phyloP scores from a whole-genome alignment of 352 stramenopile species.

The Phytophthora crassamura region DNA sequence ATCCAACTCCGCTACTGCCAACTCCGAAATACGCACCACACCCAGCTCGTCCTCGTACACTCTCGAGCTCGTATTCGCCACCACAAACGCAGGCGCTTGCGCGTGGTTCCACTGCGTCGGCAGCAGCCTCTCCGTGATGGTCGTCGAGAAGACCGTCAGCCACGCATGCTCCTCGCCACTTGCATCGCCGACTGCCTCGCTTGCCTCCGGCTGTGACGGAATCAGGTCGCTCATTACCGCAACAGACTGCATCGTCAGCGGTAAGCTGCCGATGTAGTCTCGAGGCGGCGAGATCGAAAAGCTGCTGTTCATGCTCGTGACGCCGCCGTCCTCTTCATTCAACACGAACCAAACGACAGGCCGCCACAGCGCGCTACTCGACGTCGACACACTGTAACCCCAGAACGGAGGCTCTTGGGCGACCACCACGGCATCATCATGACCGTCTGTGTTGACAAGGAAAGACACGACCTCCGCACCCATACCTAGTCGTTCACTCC shows the following conservation, averaged over 20 bases:
- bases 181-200: conserved; percentile 3
- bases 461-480: conserved; percentile 11
- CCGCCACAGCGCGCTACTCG: background rate
- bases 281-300: conserved; percentile 16
- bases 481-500: background rate
- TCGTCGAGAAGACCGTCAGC: conserved; percentile 31
- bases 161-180: conserved; percentile 12
- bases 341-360: conserved; percentile 15
- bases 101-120: conserved; percentile 29
- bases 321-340: conserved; percentile 3
- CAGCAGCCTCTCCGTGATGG: conserved; percentile 13
- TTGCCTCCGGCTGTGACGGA: conserved; percentile 9
- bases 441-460: background rate
- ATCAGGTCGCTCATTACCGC: conserved; percentile 20
- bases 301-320: conserved; percentile 19
- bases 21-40: conserved; percentile 25
- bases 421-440: background rate
- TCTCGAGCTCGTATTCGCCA: conserved; percentile 18
- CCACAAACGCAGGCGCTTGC: conserved; percentile 16
- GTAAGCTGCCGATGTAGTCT: conserved; percentile 25
- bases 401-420: conserved; percentile 15
- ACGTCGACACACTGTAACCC: background rate
- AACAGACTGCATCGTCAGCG: conserved; percentile 24
- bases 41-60: conserved; percentile 35
- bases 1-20: conserved; percentile 21